Conservation (phyloP, 129 eudicot species). For the Smallanthus sonchifolius region DNA sequence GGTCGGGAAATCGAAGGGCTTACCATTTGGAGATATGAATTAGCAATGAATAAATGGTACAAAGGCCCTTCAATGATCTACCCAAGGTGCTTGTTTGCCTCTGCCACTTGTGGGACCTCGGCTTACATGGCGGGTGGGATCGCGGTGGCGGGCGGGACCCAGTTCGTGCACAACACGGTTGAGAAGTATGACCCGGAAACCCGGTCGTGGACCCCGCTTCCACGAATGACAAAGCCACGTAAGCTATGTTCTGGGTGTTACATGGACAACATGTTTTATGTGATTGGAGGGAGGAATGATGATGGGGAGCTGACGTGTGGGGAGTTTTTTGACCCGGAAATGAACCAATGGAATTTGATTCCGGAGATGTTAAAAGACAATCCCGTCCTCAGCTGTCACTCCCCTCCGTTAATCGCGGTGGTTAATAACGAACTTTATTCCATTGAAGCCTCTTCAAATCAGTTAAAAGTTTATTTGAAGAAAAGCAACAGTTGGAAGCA, state of each 20-base stretch:
- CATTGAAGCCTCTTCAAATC: constrained; percentile 63
- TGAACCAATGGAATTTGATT: constrained; percentile 54
- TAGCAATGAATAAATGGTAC: constrained; percentile 60
- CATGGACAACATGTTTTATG: constrained; percentile 75
- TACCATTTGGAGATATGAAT: constrained; percentile 67
- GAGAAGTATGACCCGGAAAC: constrained; percentile 66
- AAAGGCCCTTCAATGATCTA: constrained; percentile 68
- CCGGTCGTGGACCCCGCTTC: constrained; percentile 66
- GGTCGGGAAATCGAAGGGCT: constrained; percentile 66
- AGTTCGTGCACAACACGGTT: constrained; percentile 43
- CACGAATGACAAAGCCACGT: constrained; percentile 63
- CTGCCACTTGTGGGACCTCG: constrained; percentile 65
- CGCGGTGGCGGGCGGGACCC: constrained; percentile 29
- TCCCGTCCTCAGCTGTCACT: constrained; percentile 55
- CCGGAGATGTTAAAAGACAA: constrained; percentile 69
- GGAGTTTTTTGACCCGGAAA: constrained; percentile 52
- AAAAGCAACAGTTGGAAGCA: constrained; percentile 64
- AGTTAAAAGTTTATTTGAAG: constrained; percentile 68
- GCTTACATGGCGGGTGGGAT: constrained; percentile 89
- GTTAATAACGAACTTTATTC: constrained; percentile 82
- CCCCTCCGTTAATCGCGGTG: constrained; percentile 93
- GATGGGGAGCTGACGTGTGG: constrained; percentile 76
- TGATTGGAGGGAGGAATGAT: constrained; percentile 71
- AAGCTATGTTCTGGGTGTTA: constrained; percentile 72
- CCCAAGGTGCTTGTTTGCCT: constrained; percentile 85